Base-by-base conservation (phyloP, 208 protist genomes). In the Willaertia magna region DNA sequence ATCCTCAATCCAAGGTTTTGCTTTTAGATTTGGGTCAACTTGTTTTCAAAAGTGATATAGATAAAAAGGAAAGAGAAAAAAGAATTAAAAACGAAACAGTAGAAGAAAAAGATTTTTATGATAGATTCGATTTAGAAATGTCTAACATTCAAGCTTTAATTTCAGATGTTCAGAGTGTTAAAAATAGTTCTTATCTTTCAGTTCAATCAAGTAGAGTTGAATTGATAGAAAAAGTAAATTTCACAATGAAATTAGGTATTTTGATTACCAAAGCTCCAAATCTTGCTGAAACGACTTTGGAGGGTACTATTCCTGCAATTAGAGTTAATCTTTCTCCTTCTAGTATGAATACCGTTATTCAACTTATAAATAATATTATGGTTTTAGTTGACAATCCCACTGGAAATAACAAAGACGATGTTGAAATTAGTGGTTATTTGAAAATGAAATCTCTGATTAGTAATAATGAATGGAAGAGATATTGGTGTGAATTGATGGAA, bases 21-120 rank as follows among this genome's bases (percentile, higher is more conserved):
- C 12, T 83, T 9, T 30, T 83, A 20, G 78, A 83, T 22, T 55
- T 83, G n/a, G 78, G 78, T 55, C 52, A 55, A 42, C 42, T 83
- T 0, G 16, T 55, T 26, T 30, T 83, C 46, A 48, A 55, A n/a
- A 55, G 46, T 43, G 78, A 83, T 40, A 55, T 83, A 40, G 46
- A 83, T 55, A 83, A 55, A 11, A 42, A 55, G 22, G 44, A 49
- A 43, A 30, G 78, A 83, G 12, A 4, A 26, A 83, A 47, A 42
- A 49, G 78, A 55, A 83, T 83, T 55, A 51, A 55, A 4, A 43
- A 55, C 7, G 12, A 83, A 55, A 55, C 22, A 11, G 30, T 55
- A 43, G 46, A 39, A 55, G 78, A 83, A 22, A 55, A 55, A 14
- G 78, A 83, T 40, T 83, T 43, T 83, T 83, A 83, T 40, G 78